Evolutionary conservation across 108 stramenopile species (phyloP), one percentile per base, ranked within the genome.

Genomic region (Cyclotella distinguenda): DNA sequence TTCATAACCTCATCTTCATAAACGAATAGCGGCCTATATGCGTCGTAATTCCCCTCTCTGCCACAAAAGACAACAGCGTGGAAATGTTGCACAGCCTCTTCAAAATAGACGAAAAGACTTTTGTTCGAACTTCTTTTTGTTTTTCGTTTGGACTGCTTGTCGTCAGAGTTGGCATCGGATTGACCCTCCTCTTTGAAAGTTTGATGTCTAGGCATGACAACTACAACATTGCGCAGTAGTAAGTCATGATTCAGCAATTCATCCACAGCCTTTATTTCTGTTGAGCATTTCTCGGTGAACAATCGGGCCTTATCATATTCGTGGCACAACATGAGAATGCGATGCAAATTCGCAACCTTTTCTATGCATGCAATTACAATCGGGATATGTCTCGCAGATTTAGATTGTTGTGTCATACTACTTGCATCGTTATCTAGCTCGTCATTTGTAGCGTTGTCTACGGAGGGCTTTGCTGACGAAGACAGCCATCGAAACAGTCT

Each of bases 341-440:
- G 60, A 57, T 74, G 73, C 34, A 79, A 39, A 54, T 79, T 79
- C 1, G 52, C 78, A 3, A 70, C 68, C 39, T 79, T 79, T 23
- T 79, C 78, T 6, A 74, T 60, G 49, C 78, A 79, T 49, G 62
- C 72, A 27, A 76, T 60, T 13, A 78, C 33, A 23, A 78, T 51
- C 2, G 65, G 40, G 35, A 2, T 10, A 0, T 60, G 33, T 28
- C 6, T 44, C n/a, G 4, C 13, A 26, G 12, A 26, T 28, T 5
- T 18, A 38, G 16, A 68, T 42, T 43, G 45, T 19, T 35, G 34
- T 56, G 7, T 25, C 40, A 18, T 27, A 27, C 27, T 66, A 15
- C 39, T 26, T 5, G 35, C 30, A n/a, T n/a, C n/a, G 5, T 26
- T 60, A 12, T n/a, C n/a, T 12, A 15, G 25, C 16, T 56, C 11